phyloP scores from a whole-genome alignment of 73 alveolate species.

The Paramecium pentaurelia region DNA sequence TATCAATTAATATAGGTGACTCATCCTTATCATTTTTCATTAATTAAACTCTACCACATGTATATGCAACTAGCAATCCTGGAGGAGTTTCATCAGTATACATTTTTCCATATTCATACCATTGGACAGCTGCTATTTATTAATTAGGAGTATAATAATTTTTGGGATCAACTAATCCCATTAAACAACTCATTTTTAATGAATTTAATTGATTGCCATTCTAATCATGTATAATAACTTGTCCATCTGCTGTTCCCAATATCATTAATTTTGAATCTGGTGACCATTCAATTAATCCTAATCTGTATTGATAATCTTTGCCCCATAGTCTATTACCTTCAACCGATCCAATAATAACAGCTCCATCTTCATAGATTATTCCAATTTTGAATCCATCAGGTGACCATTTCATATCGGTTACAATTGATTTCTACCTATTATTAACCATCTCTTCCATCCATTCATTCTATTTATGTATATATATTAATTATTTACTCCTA shows the following conservation, averaged over 20 bases:
- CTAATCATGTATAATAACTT: conserved; percentile 85
- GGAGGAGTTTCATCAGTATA: conserved; percentile 64
- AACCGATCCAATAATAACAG: conserved; percentile 99
- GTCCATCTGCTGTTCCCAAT: conserved; percentile 97
- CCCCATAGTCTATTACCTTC: conserved; percentile 99
- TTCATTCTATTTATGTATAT: neutral
- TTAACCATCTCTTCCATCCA: conserved; percentile 99
- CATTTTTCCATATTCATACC: conserved; percentile 73
- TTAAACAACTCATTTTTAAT: conserved; percentile 74
- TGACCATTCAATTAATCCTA: conserved; percentile 97
- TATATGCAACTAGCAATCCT: conserved; percentile 47
- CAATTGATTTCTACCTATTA: conserved; percentile 97
- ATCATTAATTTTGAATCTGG: conserved; percentile 97
- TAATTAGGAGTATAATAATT: conserved; percentile 28
- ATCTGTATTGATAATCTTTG: conserved; percentile 78
- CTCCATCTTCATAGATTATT: conserved; percentile 99
- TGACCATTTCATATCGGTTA: conserved; percentile 99
- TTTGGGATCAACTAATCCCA: conserved; percentile 64
- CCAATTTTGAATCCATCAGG: conserved; percentile 94
- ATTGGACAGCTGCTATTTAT: conserved; percentile 76
- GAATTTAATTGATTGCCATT: conserved; percentile 77
- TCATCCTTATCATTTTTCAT: conserved; percentile 92
- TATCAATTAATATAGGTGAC: conserved; percentile 79
- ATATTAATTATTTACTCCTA: conserved; percentile 55
- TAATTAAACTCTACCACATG: conserved; percentile 91